phyloP scores from a whole-genome alignment of 2,329 filamentous ascomycete genomes.

The Microdochium trichocladiopsis region DNA sequence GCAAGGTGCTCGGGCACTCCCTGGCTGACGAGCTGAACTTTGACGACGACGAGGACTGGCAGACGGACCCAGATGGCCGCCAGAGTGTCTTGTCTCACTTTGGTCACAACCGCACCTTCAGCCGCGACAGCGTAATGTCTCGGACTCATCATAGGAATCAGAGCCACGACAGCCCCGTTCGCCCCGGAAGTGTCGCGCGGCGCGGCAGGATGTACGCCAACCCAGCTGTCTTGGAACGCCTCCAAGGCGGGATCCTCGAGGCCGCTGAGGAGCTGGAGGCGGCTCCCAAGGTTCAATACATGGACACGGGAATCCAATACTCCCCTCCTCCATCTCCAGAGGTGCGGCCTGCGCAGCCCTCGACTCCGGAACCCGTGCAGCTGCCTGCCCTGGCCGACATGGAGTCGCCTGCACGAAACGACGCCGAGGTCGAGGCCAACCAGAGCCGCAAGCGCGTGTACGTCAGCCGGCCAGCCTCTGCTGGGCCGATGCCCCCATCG shows the following conservation, averaged over 20 bases:
- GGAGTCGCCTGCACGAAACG: conserved; percentile 36
- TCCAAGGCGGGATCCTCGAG: conserved; percentile 44
- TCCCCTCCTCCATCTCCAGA: conserved; percentile 75
- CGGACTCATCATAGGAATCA: conserved; percentile 46
- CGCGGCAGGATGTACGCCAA: conserved; percentile 47
- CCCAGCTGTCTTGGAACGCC: conserved; percentile 45
- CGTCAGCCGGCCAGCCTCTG: conserved; percentile 38
- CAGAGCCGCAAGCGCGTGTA: conserved; percentile 65
- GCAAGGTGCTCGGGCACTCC: conserved; percentile 61
- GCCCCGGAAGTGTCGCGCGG: conserved; percentile 42
- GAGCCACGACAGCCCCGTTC: conserved; percentile 51
- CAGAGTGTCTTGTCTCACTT: conserved; percentile 50
- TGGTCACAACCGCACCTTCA: conserved; percentile 45
- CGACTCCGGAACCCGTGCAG: conserved; percentile 34
- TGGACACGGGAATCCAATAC: conserved; percentile 73
- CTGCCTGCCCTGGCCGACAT: conserved; percentile 31
- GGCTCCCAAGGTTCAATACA: conserved; percentile 48
- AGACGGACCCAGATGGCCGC: conserved; percentile 65
- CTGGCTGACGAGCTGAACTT: conserved; percentile 89
- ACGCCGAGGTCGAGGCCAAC: conserved; percentile 63
- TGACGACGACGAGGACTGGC: conserved; percentile 67
- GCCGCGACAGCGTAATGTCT: conserved; percentile 45
- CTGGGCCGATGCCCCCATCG: conserved; percentile 26
- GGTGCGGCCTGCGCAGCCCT: conserved; percentile 28
- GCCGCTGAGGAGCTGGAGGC: conserved; percentile 35